Evolutionary conservation across 2,329 filamentous ascomycete genomes (phyloP).

Genomic region (Fusarium paranaense): DNA sequence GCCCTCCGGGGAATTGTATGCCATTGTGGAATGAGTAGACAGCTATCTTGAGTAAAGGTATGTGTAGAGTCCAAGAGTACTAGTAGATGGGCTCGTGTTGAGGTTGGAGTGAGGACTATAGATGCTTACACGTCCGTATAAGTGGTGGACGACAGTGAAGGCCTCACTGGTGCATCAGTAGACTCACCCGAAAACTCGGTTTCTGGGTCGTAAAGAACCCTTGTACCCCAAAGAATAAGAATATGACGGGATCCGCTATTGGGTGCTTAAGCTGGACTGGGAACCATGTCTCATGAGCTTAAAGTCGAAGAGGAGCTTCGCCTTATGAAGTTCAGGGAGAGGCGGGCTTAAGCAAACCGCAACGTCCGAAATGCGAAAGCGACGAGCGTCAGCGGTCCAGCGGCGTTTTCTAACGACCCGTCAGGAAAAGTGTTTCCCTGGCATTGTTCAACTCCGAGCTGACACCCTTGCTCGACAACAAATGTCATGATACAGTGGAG

Average conservation of each 20-base stretch:
- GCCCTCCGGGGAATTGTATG: slow-evolving; percentile 6
- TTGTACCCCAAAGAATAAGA: background rate
- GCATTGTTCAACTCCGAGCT: background rate
- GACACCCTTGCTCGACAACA: background rate
- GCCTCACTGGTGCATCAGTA: background rate
- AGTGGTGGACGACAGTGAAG: background rate
- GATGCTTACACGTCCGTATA: background rate
- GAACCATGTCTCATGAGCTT: background rate
- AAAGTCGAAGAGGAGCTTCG: background rate
- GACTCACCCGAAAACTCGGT: background rate
- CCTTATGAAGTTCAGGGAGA: slow-evolving; percentile 21
- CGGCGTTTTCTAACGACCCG: slow-evolving; percentile 20
- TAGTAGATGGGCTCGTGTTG: background rate
- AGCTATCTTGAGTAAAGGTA: background rate
- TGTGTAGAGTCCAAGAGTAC: background rate
- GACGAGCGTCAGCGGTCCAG: slow-evolving; percentile 13
- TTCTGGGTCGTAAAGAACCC: background rate
- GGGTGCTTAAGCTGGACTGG: background rate
- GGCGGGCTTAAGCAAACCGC: background rate
- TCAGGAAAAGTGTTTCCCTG: background rate
- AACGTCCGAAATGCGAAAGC: background rate
- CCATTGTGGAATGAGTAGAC: background rate
- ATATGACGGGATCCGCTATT: background rate
- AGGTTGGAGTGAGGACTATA: background rate
- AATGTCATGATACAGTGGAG: slow-evolving; percentile 13